Evolutionary conservation across 1,284 basidiomycete genomes (phyloP), one percentile per base, ranked within the genome.

Genomic region (Phlebopus sp.): DNA sequence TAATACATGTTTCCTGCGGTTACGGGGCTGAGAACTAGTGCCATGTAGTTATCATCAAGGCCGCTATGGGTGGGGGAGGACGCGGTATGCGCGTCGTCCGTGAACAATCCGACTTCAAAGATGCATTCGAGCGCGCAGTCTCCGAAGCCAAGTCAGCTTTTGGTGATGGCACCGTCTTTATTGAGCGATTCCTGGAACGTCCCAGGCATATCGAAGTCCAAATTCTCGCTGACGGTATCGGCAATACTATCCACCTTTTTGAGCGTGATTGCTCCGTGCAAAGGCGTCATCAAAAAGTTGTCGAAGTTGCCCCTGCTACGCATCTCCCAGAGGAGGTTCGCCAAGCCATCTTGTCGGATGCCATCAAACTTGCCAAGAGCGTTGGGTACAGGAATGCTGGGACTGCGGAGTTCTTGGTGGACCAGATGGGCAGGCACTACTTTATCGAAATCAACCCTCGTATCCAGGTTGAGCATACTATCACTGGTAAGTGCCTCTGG

Each of bases 191-290:
- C 83, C 81, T 98, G 46, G 93, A 97, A 71, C 86, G 89, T 51
- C 96, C 96, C 10, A 86, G 94, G 59, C 95, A 98, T 70, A 97
- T 98, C 56, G 96, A 99, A 72, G 96, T 98, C 30, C 96, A 99
- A 72, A 70, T 97, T 47, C 79, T 99, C 44, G 96, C 93, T 29
- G 96, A 99, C 66, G 82, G 79, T 4, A 70, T 85, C 52, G 96
- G 96, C 46, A 97, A 97, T 77, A 90, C 90, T 32, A 92, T 99
- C 55, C 95, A 98, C 69, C 81, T 99, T 31, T 98, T 97, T 60
- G 96, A 98, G 71, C 92, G 96, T 68, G 96, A 99, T 69, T 99
- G 96, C 70, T 98, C 96, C 23, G 96, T 99, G 23, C 96, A 99
- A 70, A 80, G 96, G 58, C 82, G 96, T 54, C 95, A 99, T 72